Base-by-base conservation (phyloP, 2,329 filamentous ascomycete genomes). In the Alternaria brassicae region DNA sequence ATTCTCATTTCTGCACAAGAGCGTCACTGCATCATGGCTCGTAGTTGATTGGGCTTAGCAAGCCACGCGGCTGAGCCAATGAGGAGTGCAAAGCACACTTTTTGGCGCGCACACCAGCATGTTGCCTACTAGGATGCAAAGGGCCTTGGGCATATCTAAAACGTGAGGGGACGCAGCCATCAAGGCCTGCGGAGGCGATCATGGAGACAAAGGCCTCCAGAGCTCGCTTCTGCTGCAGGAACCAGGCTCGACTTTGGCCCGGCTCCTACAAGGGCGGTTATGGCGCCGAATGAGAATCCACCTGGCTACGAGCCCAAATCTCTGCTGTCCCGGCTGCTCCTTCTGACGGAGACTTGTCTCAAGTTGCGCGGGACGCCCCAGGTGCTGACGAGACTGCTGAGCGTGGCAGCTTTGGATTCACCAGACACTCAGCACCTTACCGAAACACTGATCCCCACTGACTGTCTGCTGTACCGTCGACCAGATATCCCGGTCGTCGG, bases 401-500 rank as follows among this genome's bases (percentile, higher is more conserved):
- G 59, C 61, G 66, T 61, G 55, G 53, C 60, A 66, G 52, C 54
- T 55, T 41, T 56, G 40, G 19, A 40, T 52, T 58, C 19, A 45
- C 48, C 49, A 53, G 40, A 53, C 55, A 53, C 55, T 44, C 55
- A 48, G 39, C 44, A 27, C 48, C 32, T 52, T 36, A 17, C 56
- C 56, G 56, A 55, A 58, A 58, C 56, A 58, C 56, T 49, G 44
- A 58, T 63, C 57, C 60, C 56, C 62, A 61, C 54, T 53, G 54
- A 27, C 49, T 23, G 17, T 27, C 58, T 57, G 48, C 48, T 37
- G 45, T 55, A 57, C 58, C 30, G 51, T 49, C 54, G 57, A 40
- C 55, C 58, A 48, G 44, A 48, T 23, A 71, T 67, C 66, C 68
- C 40, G 47, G 67, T 62, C 56, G 56, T 47, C 60, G 57, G 61